A percentile compares a stretch with the other conserved stretches of the same genome.
These are phyloP conservation scores for Ustilago loliicola DNA, from an alignment of 1,284 basidiomycete genomes.

Conservation along the genomic window DNA sequence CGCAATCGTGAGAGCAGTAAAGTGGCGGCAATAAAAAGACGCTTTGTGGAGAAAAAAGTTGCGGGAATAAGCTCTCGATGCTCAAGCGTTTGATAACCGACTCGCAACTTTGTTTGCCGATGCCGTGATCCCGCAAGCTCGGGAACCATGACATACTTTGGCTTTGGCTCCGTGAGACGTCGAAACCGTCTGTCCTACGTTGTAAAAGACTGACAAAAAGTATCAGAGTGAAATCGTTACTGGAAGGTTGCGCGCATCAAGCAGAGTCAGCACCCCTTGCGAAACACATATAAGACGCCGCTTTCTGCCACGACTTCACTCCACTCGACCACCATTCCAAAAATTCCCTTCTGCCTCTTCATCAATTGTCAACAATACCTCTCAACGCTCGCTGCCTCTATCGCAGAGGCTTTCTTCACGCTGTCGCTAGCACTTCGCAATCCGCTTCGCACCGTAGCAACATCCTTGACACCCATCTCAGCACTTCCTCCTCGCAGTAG, in stretches of 20 bases:
- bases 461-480: not conserved
- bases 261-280: not conserved
- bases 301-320: not conserved
- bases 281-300: not conserved
- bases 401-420: not conserved
- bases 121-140: constrained; percentile 27
- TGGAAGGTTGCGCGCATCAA: constrained; percentile 7
- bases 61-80: not conserved
- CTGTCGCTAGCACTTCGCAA: not conserved
- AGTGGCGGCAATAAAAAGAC: not conserved
- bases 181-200: not conserved
- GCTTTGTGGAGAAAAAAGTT: not conserved
- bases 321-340: not conserved
- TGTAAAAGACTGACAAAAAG: not conserved
- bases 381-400: not conserved
- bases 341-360: not conserved
- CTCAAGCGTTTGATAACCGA: constrained; percentile 13
- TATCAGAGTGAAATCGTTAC: not conserved
- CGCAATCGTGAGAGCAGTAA: too few species aligned
- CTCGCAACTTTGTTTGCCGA: constrained; percentile 40
- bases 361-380: not conserved
- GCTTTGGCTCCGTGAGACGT: not conserved
- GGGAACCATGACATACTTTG: not conserved
- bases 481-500: not conserved
- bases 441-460: not conserved